Evolutionary conservation across 257 asterid genomes (phyloP).

Genomic region (Solanum chiquidenum): DNA sequence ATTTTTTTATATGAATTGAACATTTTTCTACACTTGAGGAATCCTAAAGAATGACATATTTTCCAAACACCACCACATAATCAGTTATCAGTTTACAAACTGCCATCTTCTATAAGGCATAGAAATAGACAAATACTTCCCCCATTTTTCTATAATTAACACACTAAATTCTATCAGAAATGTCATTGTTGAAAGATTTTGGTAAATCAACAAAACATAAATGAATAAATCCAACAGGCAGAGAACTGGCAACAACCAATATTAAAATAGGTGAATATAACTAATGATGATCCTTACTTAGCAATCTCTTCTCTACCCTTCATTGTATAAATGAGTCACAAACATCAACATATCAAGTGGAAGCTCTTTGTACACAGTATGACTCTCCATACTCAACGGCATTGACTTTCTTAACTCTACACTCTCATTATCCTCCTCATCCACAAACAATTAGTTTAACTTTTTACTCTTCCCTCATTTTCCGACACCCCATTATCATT

Average conservation of each 20-base stretch:
- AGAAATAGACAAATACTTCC: not conserved
- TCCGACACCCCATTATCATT: not conserved
- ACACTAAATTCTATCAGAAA: not conserved
- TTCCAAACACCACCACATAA: not conserved
- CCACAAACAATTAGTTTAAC: constrained; percentile 25
- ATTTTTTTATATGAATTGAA: not conserved
- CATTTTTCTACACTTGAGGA: not conserved
- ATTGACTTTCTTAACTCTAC: not conserved
- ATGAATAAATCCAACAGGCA: not conserved
- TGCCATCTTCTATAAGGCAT: not conserved
- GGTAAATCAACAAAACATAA: not conserved
- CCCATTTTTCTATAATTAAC: not conserved
- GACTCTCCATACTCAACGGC: constrained; percentile 29
- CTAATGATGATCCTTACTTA: constrained; percentile 31
- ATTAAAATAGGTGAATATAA: not conserved
- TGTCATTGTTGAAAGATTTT: too few species aligned
- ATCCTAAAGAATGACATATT: not conserved
- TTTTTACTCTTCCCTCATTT: not conserved
- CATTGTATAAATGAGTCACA: not conserved
- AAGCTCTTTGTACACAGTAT: constrained; percentile 34
- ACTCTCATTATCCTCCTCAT: not conserved
- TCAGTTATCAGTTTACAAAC: not conserved
- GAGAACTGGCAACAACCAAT: not conserved
- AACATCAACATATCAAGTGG: constrained; percentile 5
- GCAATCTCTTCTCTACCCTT: constrained; percentile 65